Base-by-base conservation (phyloP, 371 early-diverging fungal species). In the Phascolomyces articulosus region DNA sequence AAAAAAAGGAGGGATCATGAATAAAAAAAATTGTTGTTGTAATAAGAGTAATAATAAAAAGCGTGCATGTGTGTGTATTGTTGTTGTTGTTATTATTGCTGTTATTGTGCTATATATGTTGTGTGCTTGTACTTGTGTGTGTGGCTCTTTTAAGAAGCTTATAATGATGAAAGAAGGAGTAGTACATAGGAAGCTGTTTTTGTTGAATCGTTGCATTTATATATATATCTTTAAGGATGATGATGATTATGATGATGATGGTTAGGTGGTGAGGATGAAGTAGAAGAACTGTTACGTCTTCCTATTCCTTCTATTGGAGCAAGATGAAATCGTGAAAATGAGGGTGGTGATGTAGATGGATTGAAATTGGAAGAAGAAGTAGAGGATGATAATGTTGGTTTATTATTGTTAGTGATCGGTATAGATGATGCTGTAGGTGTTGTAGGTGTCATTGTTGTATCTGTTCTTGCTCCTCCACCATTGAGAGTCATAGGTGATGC, bases 191-290 rank as follows among this genome's bases (percentile, higher is more conserved):
- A 55, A 24, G 49, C n/a, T 49, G n/a, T 24, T 18, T 6, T 20
- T 49, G n/a, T 18, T 7, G n/a, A 10, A 18, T n/a, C 8, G 24
- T 24, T 11, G 54, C n/a, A 1, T 27, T 1, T 55, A 31, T 55
- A 27, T 55, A 29, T 2, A 31, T 29, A 6, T 55, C 9, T 55
- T 55, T 15, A 34, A 55, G 29, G 20, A 38, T 34, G 38, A 4
- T 57, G 57, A 15, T 57, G 29, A n/a, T 55, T 20, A 29, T 55
- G 29, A 26, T 57, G 29, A n/a, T 55, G 55, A 29, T 55, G 55
- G 28, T 18, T 40, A 20, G 34, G 57, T 16, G 38, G 38, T 38
- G 40, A 57, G 6, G 57, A 57, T 21, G 57, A 34, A 16, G 56
- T n/a, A 51, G 51, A 51, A 24, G 51, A 51, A 3, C n/a, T 18